Base-by-base conservation (phyloP, 352 stramenopile species). In the Globisporangium camurandrum region DNA sequence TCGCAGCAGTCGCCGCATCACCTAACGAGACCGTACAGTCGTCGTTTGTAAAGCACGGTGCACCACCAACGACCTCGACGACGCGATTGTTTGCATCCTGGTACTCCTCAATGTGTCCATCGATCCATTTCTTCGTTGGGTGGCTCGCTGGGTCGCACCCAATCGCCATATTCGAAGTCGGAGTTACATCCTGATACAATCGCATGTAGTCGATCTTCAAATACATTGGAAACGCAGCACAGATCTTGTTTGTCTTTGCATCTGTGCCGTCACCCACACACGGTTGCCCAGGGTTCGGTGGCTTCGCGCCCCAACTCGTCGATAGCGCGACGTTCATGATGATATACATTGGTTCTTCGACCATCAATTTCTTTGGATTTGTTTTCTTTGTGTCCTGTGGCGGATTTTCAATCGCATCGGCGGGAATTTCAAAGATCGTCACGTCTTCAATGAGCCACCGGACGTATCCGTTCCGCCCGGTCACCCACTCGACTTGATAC, bases 311-410 rank as follows among this genome's bases (percentile, higher is more conserved):
- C 95, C 93, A 98, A 27, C 87, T 86, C 26, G 65, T 83, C 19
- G 88, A 97, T 46, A 98, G 73, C 7, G 95, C 95, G 22, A 96
- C 96, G 67, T 98, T 98, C 50, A 98, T 81, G 45, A 98, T 84
- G 49, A 98, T 60, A 54, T 97, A 97, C 72, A 96, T 88, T 0
- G 95, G 95, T 61, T 98, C 95, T 27, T 94, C 79, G 24, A 97
- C 78, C 75, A 98, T 98, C 53, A 86, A 84, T 64, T 75, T 95
- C 66, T 66, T 81, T 52, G 75, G 86, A 82, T 69, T 94, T 53
- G 43, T 74, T 43, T 79, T 66, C 0, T 45, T 39, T 0, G 39
- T 43, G 37, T 89, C 68, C 40, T 89, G 77, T 9, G 75, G 72
- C 1, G 64, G 60, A 33, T 67, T 71, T 9, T 51, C 44, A 19